These are phyloP conservation scores for Brassica balearica DNA, from an alignment of 441 rosid genomes.

Conservation along the genomic window DNA sequence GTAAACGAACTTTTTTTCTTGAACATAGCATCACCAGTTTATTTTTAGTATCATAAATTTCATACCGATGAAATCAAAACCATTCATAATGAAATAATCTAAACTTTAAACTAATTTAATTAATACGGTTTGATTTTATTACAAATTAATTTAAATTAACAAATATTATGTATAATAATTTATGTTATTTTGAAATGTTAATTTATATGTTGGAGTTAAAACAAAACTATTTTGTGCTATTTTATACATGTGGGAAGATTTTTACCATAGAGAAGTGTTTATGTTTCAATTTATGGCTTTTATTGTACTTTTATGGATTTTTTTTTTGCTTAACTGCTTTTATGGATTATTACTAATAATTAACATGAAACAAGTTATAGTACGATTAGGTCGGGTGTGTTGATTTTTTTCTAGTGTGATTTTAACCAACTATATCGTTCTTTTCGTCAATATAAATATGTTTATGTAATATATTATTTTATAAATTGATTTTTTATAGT, in stretches of 20 bases:
- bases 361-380: background rate
- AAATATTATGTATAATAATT: no score
- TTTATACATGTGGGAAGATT: background rate
- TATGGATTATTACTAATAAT: background rate
- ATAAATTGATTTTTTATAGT: background rate
- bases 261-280: background rate
- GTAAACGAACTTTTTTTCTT: no score
- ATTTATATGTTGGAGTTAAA: background rate
- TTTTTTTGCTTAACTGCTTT: no score
- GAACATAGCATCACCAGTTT: no score
- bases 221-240: background rate
- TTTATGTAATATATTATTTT: no score
- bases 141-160: no score
- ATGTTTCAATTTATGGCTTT: background rate
- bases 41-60: no score
- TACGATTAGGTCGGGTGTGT: background rate
- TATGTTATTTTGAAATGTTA: background rate
- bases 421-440: background rate
- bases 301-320: no score
- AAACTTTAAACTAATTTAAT: no score
- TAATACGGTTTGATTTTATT: no score
- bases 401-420: background rate
- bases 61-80: no score
- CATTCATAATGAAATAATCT: no score
- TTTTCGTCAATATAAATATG: background rate